These are phyloP conservation scores for Lactarius evosmus DNA, from an alignment of 768 basidiomycete genomes.

Conservation along the genomic window DNA sequence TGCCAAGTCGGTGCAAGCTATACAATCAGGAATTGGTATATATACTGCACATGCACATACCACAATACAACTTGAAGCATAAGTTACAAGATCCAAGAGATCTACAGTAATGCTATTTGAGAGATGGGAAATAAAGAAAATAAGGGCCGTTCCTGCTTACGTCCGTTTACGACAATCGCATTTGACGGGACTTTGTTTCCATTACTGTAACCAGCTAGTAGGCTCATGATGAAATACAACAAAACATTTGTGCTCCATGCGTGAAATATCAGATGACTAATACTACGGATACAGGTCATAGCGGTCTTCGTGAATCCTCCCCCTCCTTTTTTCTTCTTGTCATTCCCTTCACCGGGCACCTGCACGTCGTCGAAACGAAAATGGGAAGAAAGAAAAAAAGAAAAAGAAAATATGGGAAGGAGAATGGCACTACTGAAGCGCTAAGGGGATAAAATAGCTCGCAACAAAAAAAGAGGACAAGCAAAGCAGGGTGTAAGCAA, in stretches of 20 bases:
- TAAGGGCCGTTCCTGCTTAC: too few relatives aligned
- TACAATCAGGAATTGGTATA: too few relatives aligned
- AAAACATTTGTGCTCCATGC: background rate
- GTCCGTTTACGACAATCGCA: background rate
- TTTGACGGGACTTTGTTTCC: background rate
- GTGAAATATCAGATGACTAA: background rate
- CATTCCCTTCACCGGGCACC: background rate
- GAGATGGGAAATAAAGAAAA: too few relatives aligned
- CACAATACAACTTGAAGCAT: too few relatives aligned
- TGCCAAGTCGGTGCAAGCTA: too few relatives aligned
- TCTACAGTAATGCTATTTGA: too few relatives aligned
- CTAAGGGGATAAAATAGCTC: conserved; percentile 21
- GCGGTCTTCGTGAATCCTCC: background rate
- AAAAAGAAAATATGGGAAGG: background rate
- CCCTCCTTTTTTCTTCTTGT: background rate
- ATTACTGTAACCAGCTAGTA: too few relatives aligned
- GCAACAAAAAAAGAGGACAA: background rate
- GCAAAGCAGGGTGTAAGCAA: conserved; percentile 9
- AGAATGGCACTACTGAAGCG: background rate
- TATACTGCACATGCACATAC: too few relatives aligned
- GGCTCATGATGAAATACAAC: background rate
- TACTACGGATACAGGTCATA: conserved; percentile 2
- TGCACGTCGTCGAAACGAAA: conserved; percentile 11
- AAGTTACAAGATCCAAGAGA: too few relatives aligned
- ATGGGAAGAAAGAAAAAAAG: background rate